Percentiles rank a stretch among this genome's conserved stretches.
Conservation (phyloP, 202 grass and related monocot species). For the Dendrocalamus latiflorus region DNA sequence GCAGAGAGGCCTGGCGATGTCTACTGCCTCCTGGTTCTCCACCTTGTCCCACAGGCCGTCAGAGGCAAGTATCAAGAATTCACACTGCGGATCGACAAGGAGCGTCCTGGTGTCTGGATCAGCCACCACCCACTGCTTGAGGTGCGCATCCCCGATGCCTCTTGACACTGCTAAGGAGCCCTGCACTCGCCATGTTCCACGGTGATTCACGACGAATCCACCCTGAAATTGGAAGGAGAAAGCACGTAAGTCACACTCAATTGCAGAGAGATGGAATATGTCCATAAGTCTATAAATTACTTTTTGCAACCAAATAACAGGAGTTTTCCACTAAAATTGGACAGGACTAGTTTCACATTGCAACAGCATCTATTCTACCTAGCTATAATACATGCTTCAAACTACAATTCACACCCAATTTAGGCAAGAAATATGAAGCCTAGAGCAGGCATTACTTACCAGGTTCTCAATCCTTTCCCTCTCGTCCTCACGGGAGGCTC, state of each 20-base stretch:
- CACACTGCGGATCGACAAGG: conserved; percentile 50
- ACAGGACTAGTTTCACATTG: not conserved
- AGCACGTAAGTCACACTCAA: not conserved
- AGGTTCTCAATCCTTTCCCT: conserved; percentile 76
- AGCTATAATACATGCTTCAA: not conserved
- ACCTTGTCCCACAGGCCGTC: conserved; percentile 97
- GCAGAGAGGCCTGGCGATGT: conserved; percentile 51
- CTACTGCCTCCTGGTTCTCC: conserved; percentile 69
- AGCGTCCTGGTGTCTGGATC: conserved; percentile 73
- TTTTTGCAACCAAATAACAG: not conserved
- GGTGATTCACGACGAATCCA: conserved; percentile 71
- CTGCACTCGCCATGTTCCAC: conserved; percentile 93
- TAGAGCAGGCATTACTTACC: conserved; percentile 24
- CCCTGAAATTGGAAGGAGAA: conserved; percentile 49
- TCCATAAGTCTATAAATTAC: not conserved
- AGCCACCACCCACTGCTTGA: conserved; percentile 86
- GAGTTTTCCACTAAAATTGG: not conserved
- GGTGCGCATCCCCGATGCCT: conserved; percentile 75
- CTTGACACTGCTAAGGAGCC: conserved; percentile 86
- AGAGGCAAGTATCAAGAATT: conserved; percentile 90
- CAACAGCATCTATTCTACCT: not conserved
- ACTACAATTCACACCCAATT: not conserved
- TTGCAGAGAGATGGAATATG: not conserved
- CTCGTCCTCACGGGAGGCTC: conserved; percentile 66
- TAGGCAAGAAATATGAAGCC: not conserved